Base-by-base conservation (phyloP, 2,329 filamentous ascomycete species). In the Calonectria ilicicola region DNA sequence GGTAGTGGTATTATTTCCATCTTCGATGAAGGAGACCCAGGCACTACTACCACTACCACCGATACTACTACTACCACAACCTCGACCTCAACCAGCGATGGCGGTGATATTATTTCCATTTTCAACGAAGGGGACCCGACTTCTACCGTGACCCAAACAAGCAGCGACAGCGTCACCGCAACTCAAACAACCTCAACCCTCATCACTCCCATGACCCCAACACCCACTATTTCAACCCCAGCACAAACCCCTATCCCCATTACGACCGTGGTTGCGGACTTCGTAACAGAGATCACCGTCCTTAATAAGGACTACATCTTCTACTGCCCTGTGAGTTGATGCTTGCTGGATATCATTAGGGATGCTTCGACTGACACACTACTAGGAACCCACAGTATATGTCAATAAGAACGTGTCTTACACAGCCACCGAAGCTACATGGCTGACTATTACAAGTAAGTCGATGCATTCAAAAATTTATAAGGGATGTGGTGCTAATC, bases 381-480 rank as follows among this genome's bases (percentile, higher is more conserved):
- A 42, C 44, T 32, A 82, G 78, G 69, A 72, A 23, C 77, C 79
- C 10, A 81, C 78, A 17, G 85, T 83, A 65, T 83, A 86, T 70
- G 78, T 83, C 38, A 82, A 83, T 77, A 82, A 83, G 69, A 84
- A 84, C 72, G 80, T 83, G 66, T 88, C 87, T 63, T 86, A 86
- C 78, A 88, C 85, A 32, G 85, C 83, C 72, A 86, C 84, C 23
- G 74, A 80, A 73, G 80, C 82, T 32, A 86, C 84, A 40, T 86
- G 83, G 49, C 65, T 88, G 69, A 88, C 86, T 74, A 81, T 88
- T 75, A 86, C 84, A 66, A 85, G 85, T 87, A 79, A 78, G 85
- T 78, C 42, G 23, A 32, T 32, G 3, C 19, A 3, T 6, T 38
- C 5, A 17, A 7, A 15, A 1, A 15, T 29, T 14, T 4, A 5